Conservation (phyloP, 1,284 basidiomycete genomes). For the Sparassis latifolia region DNA sequence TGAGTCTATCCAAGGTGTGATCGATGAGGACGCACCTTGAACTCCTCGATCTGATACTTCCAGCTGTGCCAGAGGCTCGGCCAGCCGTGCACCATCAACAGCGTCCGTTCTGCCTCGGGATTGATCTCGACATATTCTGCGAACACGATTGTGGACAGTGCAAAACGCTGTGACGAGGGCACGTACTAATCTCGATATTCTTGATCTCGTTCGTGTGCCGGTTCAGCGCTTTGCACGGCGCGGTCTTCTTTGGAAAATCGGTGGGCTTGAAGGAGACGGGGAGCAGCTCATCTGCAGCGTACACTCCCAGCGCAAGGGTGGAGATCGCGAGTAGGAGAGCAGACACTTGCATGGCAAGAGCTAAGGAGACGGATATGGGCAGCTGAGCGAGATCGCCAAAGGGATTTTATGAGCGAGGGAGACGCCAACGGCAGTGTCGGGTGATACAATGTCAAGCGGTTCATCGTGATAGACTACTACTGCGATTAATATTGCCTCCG, state of each 20-base stretch:
- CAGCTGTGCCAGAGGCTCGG: conserved; percentile 68
- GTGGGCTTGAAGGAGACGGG: conserved; percentile 7
- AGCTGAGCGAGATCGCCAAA: too few relatives aligned
- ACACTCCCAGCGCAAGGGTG: too few relatives aligned
- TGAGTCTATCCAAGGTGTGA: not conserved
- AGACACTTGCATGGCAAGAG: too few relatives aligned
- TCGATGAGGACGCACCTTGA: conserved; percentile 34
- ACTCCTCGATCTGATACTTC: conserved; percentile 60
- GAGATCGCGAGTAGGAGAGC: too few relatives aligned
- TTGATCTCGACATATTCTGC: conserved; percentile 64
- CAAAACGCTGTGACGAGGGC: too few relatives aligned
- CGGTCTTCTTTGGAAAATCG: conserved; percentile 7
- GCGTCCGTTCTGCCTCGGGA: conserved; percentile 37
- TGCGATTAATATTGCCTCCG: too few relatives aligned
- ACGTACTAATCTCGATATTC: conserved; percentile 21
- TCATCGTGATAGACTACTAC: too few relatives aligned
- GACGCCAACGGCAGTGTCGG: too few relatives aligned
- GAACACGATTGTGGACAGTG: too few relatives aligned
- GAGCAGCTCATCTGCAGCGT: not conserved
- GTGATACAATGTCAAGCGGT: too few relatives aligned
- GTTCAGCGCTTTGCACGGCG: conserved; percentile 20
- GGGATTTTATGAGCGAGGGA: too few relatives aligned
- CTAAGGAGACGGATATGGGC: too few relatives aligned
- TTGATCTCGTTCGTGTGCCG: conserved; percentile 14
- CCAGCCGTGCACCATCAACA: conserved; percentile 72